Evolutionary conservation across 106 monocot genomes (phyloP).

Genomic region (Vanilla planifolia): DNA sequence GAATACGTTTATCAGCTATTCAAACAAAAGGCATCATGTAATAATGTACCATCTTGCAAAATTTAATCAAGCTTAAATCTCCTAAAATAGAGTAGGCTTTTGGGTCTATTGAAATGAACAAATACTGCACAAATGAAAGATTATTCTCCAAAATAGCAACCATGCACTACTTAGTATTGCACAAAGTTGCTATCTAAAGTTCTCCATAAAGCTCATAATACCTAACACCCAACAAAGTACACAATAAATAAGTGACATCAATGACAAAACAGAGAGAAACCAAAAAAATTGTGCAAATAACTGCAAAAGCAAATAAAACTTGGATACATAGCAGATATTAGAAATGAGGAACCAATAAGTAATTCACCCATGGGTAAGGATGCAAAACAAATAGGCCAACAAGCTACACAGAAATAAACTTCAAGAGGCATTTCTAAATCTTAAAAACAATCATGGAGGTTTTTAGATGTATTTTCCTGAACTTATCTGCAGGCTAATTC

Average conservation of each 20-base stretch:
- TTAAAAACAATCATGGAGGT: not conserved
- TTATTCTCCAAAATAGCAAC: not conserved
- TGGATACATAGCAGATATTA: not conserved
- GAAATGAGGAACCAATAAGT: not conserved
- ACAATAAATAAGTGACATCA: not conserved
- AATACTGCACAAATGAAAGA: constrained; percentile 1
- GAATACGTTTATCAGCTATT: too few relatives aligned
- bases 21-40: not conserved
- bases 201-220: not conserved
- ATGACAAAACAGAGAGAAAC: not conserved
- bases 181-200: not conserved
- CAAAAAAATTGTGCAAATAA: too few relatives aligned
- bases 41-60: not conserved
- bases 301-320: not conserved
- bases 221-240: not conserved
- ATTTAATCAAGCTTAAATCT: constrained; percentile 1
- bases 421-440: not conserved
- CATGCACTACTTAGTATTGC: not conserved
- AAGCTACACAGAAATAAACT: not conserved
- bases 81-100: not conserved
- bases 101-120: not conserved
- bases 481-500: constrained; percentile 4
- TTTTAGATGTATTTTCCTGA: not conserved
- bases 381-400: not conserved
- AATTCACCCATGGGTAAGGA: not conserved